Conservation (phyloP, 2,329 filamentous ascomycete genomes). For the Tolypocladium cylindrosporum region DNA sequence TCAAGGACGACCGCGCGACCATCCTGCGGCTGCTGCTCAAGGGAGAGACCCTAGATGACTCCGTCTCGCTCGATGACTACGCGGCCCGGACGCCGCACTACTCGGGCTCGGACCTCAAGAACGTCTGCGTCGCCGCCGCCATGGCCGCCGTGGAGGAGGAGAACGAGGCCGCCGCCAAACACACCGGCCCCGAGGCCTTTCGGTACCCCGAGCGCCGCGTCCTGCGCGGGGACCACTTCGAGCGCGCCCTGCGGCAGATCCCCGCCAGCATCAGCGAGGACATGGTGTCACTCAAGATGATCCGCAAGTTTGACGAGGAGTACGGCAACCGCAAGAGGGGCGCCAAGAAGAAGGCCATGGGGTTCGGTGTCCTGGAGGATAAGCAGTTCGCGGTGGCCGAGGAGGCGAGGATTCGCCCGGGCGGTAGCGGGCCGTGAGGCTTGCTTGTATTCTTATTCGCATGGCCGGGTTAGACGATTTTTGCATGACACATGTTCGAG, state of each 20-base stretch:
- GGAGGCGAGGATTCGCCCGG: slow-evolving; percentile 32
- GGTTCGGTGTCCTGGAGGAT: slow-evolving; percentile 42
- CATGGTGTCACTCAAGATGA: slow-evolving; percentile 76
- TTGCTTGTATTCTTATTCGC: neutral
- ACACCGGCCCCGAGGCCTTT: slow-evolving; percentile 33
- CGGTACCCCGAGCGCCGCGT: slow-evolving; percentile 49
- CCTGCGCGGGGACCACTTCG: slow-evolving; percentile 65
- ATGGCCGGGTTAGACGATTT: neutral
- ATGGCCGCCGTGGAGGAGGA: slow-evolving; percentile 73
- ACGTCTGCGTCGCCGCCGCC: slow-evolving; percentile 69
- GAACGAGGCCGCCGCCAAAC: slow-evolving; percentile 28
- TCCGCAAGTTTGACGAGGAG: slow-evolving; percentile 91
- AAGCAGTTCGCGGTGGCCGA: slow-evolving; percentile 25
- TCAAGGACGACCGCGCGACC: slow-evolving; percentile 52
- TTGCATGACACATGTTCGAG: neutral
- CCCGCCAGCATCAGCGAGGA: slow-evolving; percentile 89
- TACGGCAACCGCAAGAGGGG: slow-evolving; percentile 73
- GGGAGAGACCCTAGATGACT: slow-evolving; percentile 51
- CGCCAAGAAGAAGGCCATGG: slow-evolving; percentile 46
- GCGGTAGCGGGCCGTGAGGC: neutral
- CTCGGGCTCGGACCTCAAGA: slow-evolving; percentile 77
- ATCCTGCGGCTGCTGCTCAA: slow-evolving; percentile 65
- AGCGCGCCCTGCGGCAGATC: slow-evolving; percentile 78
- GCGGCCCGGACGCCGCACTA: slow-evolving; percentile 64
- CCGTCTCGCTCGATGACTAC: slow-evolving; percentile 52